These are phyloP conservation scores for Houttuynia cordata DNA, from an alignment of 164 flowering plant genomes.

Conservation along the genomic window DNA sequence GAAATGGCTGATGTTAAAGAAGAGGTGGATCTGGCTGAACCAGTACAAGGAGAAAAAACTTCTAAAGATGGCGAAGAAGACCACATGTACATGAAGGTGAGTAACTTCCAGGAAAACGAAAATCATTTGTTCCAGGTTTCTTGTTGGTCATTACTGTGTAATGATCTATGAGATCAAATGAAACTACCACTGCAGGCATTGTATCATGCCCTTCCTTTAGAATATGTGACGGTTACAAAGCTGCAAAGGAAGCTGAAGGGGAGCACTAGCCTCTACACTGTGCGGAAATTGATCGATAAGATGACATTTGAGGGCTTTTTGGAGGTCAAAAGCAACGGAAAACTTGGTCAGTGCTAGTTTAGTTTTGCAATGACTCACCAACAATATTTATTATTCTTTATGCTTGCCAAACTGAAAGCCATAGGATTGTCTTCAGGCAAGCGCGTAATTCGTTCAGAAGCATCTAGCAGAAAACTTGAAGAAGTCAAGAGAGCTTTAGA, in stretches of 20 bases:
- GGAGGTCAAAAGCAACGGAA: constrained; percentile 45
- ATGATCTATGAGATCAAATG: not conserved
- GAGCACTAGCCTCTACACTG: constrained; percentile 45
- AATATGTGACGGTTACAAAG: constrained; percentile 55
- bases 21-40: constrained; percentile 36
- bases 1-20: constrained; percentile 55
- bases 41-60: constrained; percentile 16
- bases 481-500: constrained; percentile 54
- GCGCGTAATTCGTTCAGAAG: constrained; percentile 61
- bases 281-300: constrained; percentile 60
- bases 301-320: constrained; percentile 71
- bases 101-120: not conserved
- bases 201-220: constrained; percentile 77
- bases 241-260: constrained; percentile 70
- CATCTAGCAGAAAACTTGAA: constrained; percentile 42
- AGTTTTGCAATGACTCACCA: not conserved
- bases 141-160: too few relatives aligned
- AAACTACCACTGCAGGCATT: constrained; percentile 45
- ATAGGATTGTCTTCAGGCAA: constrained; percentile 33
- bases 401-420: too few relatives aligned
- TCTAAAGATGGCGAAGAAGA: constrained; percentile 25
- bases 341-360: constrained; percentile 37
- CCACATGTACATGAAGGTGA: constrained; percentile 75
- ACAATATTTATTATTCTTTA: too few relatives aligned
- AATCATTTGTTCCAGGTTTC: not conserved